phyloP scores from a whole-genome alignment of 257 asterid species.

The Solanum chmielewskii region DNA sequence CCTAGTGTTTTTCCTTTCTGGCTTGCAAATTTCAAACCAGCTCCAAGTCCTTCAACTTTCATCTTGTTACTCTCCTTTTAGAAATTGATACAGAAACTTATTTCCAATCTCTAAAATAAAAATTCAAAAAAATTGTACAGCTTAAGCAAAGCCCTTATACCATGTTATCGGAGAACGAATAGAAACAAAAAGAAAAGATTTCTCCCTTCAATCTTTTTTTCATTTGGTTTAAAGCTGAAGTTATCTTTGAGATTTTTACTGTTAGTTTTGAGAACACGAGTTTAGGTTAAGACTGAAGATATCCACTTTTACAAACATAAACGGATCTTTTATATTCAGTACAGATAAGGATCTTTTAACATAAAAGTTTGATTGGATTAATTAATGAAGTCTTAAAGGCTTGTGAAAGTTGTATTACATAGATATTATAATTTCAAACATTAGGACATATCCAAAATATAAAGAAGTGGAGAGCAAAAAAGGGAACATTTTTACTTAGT shows the following conservation, averaged over 20 bases:
- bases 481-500: not conserved
- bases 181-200: not conserved
- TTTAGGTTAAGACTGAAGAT: not conserved
- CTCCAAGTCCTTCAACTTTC: not conserved
- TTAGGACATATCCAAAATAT: not conserved
- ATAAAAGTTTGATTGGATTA: not conserved
- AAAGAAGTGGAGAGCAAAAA: not conserved
- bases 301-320: not conserved
- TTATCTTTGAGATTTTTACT: not conserved
- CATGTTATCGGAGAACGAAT: not conserved
- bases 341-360: not conserved
- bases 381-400: not conserved
- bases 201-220: not conserved
- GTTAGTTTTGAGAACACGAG: not conserved
- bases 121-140: not conserved
- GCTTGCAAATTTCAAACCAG: not conserved
- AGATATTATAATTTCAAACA: not conserved
- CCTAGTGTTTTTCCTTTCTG: not conserved
- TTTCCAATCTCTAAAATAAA: not conserved
- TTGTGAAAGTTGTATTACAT: not conserved
- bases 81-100: not conserved
- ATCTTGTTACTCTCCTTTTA: not conserved
- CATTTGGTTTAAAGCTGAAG: not conserved
- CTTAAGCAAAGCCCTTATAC: not conserved
- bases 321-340: not conserved